Percentiles rank a stretch among this genome's conserved stretches.
Conservation (phyloP, 73 alveolate species). For the Tetrahymena thermophila region DNA sequence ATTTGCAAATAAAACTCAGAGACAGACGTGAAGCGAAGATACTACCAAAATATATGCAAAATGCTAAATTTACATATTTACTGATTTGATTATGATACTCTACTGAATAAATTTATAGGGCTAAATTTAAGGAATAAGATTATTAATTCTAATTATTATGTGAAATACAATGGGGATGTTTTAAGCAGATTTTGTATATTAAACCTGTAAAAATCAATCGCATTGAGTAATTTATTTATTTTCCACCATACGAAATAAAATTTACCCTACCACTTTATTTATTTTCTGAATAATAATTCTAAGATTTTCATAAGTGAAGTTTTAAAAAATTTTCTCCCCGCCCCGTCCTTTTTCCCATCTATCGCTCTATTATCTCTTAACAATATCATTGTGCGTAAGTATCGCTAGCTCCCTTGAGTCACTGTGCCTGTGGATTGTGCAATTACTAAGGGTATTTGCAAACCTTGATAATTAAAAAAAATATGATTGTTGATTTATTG, state of each 20-base stretch:
- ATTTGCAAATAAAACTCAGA: neutral
- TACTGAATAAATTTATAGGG: neutral
- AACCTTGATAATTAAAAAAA: neutral
- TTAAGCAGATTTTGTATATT: neutral
- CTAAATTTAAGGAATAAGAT: neutral
- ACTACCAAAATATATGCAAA: neutral
- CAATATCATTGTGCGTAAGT: neutral
- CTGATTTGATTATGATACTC: neutral
- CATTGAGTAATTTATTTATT: neutral
- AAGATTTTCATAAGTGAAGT: neutral
- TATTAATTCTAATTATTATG: neutral
- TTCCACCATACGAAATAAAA: neutral
- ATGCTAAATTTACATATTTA: neutral
- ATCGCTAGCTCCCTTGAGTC: neutral
- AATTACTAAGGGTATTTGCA: neutral
- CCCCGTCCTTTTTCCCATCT: neutral
- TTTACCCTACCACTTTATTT: neutral
- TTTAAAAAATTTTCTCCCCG: neutral
- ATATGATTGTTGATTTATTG: neutral
- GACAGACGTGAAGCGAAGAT: neutral
- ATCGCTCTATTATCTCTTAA: neutral
- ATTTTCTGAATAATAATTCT: neutral
- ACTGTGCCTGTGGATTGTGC: neutral
- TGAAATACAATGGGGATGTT: neutral
- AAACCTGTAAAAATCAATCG: neutral